Conservation (phyloP, 2,329 filamentous ascomycete genomes). For the Hypoxylon sp. region DNA sequence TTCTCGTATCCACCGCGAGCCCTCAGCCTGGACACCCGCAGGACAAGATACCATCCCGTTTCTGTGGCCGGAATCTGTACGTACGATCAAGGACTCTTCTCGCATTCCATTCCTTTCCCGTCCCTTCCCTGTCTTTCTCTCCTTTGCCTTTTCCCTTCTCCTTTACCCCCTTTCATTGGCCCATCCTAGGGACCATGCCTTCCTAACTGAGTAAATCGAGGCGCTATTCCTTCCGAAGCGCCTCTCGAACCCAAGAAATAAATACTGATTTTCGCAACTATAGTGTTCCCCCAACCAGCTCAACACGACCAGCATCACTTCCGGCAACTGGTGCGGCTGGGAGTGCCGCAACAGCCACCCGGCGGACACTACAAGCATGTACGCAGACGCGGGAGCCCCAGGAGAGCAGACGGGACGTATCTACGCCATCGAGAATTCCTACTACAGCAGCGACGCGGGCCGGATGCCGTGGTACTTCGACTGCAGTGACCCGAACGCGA, state of each 20-base stretch:
- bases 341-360: constrained; percentile 49
- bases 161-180: background rate
- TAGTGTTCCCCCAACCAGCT: background rate
- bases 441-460: background rate
- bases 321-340: constrained; percentile 50
- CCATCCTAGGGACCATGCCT: background rate
- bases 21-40: constrained; percentile 42
- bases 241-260: background rate
- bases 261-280: background rate
- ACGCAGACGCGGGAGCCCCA: background rate
- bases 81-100: background rate
- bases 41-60: constrained; percentile 39
- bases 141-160: background rate
- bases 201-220: background rate
- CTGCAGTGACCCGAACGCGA: background rate
- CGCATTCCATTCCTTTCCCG: background rate
- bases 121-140: background rate
- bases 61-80: constrained; percentile 33
- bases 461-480: constrained; percentile 1
- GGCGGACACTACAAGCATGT: background rate
- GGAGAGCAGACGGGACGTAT: background rate
- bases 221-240: background rate
- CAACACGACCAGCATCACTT: constrained; percentile 39
- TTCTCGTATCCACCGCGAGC: constrained; percentile 40
- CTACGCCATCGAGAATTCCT: background rate